Base-by-base conservation (phyloP, 2,329 filamentous ascomycete species). In the Fusarium longipes region DNA sequence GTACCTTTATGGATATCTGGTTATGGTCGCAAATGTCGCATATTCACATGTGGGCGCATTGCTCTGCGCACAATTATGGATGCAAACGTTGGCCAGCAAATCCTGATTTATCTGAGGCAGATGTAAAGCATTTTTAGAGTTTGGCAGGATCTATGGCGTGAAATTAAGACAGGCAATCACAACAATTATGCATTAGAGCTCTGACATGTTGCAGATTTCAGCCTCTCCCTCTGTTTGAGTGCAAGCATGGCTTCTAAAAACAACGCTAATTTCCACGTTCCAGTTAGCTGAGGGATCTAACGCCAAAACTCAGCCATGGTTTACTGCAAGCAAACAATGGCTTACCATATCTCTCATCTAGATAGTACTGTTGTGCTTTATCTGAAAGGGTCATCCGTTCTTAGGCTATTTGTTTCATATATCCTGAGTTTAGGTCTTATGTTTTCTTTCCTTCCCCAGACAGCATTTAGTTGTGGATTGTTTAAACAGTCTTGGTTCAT, bases 401-500 rank as follows among this genome's bases (percentile, higher is more conserved):
- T n/a, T n/a, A n/a, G n/a, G n/a, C n/a, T n/a, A n/a, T n/a, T n/a
- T n/a, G n/a, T n/a, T n/a, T n/a, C n/a, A n/a, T n/a, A n/a, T n/a
- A n/a, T n/a, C n/a, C n/a, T n/a, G n/a, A n/a, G n/a, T n/a, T n/a
- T n/a, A n/a, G n/a, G n/a, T n/a, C n/a, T n/a, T n/a, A n/a, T n/a
- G n/a, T n/a, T n/a, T n/a, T n/a, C n/a, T n/a, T n/a, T n/a, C n/a
- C n/a, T n/a, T n/a, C n/a, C n/a, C n/a, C n/a, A n/a, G n/a, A n/a
- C n/a, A n/a, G n/a, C n/a, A n/a, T n/a, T n/a, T 36, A 30, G 45
- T n/a, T 38, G 38, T 38, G 25, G 10, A 20, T 49, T 38, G 30
- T 27, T 25, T 20, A 20, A 17, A 35, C 58, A 54, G 53, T 55
- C 65, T 63, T 65, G 49, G 59, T 62, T 70, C 40, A 57, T 66